Base-by-base conservation (phyloP, 2,329 filamentous ascomycete genomes). In the Harringtonia aguacate region DNA sequence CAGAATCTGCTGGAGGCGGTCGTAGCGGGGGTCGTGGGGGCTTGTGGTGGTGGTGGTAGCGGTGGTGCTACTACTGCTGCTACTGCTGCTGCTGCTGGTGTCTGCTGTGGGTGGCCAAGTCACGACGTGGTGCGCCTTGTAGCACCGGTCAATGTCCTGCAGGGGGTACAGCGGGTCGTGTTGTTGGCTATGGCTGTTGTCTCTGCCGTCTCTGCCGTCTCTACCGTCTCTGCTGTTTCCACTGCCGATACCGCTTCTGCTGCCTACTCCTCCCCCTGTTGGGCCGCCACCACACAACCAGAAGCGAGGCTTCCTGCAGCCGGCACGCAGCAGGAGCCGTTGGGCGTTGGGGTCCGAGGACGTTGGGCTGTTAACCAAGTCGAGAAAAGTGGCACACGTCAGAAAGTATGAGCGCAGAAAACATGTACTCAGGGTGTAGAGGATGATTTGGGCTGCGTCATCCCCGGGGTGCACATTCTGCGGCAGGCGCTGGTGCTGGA, bases 381-480 rank as follows among this genome's bases (percentile, higher is more conserved):
- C 79, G 6, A 83, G 43, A 52, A 77, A 82, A 0, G 77, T 66
- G 20, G 64, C 65, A 48, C 69, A 70, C 2, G 66, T 62, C 13
- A 65, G 56, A 41, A 73, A 67, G 55, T 84, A 84, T 4, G 68
- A 65, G 21, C 73, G 67, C 36, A 78, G 58, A 36, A 71, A 70
- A 12, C 72, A 78, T 43, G 72, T 68, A 31, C 68, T 66, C 10
- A 77, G 62, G 7, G 73, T 71, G 40, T 74, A 72, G 5, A 68
- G 60, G 14, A 60, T 56, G 5, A 55, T 55, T 1, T 60, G 57
- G 0, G 61, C 58, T 8, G 63, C 65, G 37, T 69, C 63, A 40
- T 73, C 67, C 2, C 69, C 68, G 1, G 53, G 61, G 51, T 81
- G 78, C 2, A 72, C 67, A 43, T 62, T 55, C 42, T 66, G 60